phyloP scores from a whole-genome alignment of 257 asterid genomes.

The Solanum pinnatisectum region DNA sequence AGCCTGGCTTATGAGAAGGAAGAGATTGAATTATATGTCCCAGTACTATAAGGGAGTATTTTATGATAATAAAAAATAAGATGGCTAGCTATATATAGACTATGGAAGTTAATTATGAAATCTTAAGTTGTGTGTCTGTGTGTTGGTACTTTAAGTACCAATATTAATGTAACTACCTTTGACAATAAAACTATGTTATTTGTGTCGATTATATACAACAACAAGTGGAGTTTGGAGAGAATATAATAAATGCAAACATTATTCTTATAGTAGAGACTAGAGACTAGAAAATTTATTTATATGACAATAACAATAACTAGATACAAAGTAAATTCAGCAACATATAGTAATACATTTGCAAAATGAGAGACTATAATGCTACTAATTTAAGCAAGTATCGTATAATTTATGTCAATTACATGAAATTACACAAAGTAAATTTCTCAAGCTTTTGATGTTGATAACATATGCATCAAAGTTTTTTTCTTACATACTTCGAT shows the following conservation, averaged over 20 bases:
- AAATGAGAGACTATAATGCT: neutral
- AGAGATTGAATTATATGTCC: neutral
- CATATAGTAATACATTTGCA: neutral
- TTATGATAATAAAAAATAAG: neutral
- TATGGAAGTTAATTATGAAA: neutral
- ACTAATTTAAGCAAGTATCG: neutral
- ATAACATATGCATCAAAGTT: too few species aligned
- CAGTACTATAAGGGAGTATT: neutral
- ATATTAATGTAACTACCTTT: neutral
- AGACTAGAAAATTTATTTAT: neutral
- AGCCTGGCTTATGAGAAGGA: neutral
- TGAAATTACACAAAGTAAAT: too few species aligned
- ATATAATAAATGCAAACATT: too few species aligned
- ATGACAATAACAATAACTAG: neutral
- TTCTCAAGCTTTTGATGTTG: neutral
- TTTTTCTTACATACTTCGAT: neutral
- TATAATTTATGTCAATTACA: neutral
- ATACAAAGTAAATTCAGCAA: neutral
- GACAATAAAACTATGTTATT: neutral
- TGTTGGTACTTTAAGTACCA: neutral
- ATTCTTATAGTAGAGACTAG: too few species aligned
- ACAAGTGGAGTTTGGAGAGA: neutral
- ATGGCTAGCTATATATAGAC: neutral
- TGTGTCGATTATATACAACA: neutral
- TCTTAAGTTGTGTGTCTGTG: neutral